Conservation (phyloP, 2,329 filamentous ascomycete genomes). For the Elsinoe fawcettii region DNA sequence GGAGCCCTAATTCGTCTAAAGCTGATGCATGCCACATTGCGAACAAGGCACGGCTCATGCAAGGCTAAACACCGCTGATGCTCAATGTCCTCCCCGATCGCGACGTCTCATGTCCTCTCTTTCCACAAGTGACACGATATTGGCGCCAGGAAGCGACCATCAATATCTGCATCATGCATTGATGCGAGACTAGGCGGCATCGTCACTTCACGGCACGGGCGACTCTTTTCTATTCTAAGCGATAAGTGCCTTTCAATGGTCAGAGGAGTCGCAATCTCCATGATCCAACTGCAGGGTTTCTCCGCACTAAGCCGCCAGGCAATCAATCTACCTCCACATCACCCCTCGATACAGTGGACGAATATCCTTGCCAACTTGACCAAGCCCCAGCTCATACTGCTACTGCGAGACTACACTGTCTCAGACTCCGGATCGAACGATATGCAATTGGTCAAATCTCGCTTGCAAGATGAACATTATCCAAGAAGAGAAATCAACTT, state of each 20-base stretch:
- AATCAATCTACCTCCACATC: conserved; percentile 9
- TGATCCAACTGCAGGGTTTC: conserved; percentile 5
- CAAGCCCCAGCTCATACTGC: neutral
- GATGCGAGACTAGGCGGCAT: neutral
- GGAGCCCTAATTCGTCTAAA: neutral
- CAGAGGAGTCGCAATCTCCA: neutral
- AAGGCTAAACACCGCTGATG: neutral
- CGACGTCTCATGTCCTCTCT: neutral
- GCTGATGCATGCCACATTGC: conserved; percentile 6
- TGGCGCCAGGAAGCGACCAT: conserved; percentile 8
- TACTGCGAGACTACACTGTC: neutral
- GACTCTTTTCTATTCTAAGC: neutral
- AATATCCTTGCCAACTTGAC: neutral
- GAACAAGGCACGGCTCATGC: conserved; percentile 9
- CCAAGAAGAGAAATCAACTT: neutral
- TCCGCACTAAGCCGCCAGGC: conserved; percentile 6
- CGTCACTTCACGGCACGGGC: neutral
- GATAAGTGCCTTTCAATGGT: neutral
- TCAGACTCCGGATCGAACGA: neutral
- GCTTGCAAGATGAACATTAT: neutral
- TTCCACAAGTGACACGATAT: neutral
- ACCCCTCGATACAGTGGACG: conserved; percentile 2
- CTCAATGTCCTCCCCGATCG: neutral
- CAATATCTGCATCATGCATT: neutral
- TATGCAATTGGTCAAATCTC: neutral